Percentiles rank a stretch among this genome's conserved stretches.
Conservation (phyloP, 2,329 filamentous ascomycete species). For the Pestalotiopsis sp. region DNA sequence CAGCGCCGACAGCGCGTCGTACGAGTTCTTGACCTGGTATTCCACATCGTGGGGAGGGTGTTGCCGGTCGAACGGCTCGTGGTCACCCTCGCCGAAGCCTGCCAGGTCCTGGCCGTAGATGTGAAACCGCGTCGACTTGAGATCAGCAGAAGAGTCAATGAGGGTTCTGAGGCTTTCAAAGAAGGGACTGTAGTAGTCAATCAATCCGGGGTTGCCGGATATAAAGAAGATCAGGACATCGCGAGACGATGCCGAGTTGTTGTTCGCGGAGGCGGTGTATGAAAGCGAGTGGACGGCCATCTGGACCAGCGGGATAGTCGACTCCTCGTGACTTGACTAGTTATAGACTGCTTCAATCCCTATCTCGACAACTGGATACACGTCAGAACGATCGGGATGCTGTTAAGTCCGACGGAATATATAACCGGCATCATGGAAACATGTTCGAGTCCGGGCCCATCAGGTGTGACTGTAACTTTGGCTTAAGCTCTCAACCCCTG, state of each 20-base stretch:
- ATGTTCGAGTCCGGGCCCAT: not conserved
- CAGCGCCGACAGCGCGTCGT: slow-evolving; percentile 35
- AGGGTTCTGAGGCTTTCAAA: slow-evolving; percentile 56
- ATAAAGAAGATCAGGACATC: slow-evolving; percentile 67
- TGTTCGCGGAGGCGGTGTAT: slow-evolving; percentile 14
- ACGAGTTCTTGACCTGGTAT: slow-evolving; percentile 49
- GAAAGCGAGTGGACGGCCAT: slow-evolving; percentile 17
- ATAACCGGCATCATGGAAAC: not conserved
- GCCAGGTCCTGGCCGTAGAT: slow-evolving; percentile 59
- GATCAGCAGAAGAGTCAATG: slow-evolving; percentile 40
- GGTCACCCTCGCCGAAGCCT: slow-evolving; percentile 57
- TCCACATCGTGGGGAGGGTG: slow-evolving; percentile 52
- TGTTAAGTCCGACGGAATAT: not conserved
- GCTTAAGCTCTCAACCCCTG: not conserved
- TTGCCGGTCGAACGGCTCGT: slow-evolving; percentile 41
- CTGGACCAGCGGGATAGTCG: not conserved
- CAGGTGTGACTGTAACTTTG: not conserved
- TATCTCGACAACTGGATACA: not conserved
- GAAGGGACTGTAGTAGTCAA: slow-evolving; percentile 73
- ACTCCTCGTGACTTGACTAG: not conserved
- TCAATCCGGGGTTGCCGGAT: slow-evolving; percentile 74
- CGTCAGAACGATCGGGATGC: not conserved
- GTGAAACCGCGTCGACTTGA: slow-evolving; percentile 42
- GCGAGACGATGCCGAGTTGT: slow-evolving; percentile 8
- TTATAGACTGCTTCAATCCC: not conserved